Conservation (phyloP, 108 stramenopile genomes). For the Cylindrotheca closterium region DNA sequence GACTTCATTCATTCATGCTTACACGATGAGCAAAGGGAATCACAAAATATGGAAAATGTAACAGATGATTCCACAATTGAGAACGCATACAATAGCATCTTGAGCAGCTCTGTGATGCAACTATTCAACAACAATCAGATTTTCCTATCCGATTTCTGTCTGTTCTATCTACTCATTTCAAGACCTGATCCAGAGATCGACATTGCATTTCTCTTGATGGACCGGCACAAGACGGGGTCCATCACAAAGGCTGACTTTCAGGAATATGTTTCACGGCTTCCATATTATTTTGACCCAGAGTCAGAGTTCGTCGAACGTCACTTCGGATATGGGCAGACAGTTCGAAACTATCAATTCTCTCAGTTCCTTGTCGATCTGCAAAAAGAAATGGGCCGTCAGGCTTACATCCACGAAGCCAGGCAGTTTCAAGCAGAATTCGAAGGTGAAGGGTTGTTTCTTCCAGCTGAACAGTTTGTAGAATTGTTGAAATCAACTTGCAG, state of each 20-base stretch:
- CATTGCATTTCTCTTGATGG: constrained; percentile 53
- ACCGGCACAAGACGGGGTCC: constrained; percentile 20
- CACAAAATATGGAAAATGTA: not conserved
- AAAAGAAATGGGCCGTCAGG: constrained; percentile 50
- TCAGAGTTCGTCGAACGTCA: constrained; percentile 49
- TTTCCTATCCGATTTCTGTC: constrained; percentile 44
- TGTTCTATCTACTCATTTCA: constrained; percentile 54
- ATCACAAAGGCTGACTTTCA: constrained; percentile 29
- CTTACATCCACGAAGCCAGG: constrained; percentile 31
- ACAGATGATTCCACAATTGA: constrained; percentile 7
- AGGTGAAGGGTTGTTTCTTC: constrained; percentile 25
- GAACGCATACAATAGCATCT: constrained; percentile 31
- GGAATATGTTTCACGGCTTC: constrained; percentile 14
- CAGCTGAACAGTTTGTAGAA: constrained; percentile 29
- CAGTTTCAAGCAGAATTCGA: constrained; percentile 2
- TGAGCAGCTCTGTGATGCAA: constrained; percentile 11
- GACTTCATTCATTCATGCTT: constrained; percentile 40
- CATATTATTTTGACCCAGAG: constrained; percentile 28
- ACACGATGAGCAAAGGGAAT: not conserved
- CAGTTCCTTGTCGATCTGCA: constrained; percentile 57
- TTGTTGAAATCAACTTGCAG: constrained; percentile 43
- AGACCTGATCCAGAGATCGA: constrained; percentile 60
- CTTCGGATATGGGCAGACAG: constrained; percentile 35
- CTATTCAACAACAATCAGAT: constrained; percentile 16
- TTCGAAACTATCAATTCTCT: constrained; percentile 41